Conservation (phyloP, 2,329 filamentous ascomycete species). For the Chaetomium sp. region DNA sequence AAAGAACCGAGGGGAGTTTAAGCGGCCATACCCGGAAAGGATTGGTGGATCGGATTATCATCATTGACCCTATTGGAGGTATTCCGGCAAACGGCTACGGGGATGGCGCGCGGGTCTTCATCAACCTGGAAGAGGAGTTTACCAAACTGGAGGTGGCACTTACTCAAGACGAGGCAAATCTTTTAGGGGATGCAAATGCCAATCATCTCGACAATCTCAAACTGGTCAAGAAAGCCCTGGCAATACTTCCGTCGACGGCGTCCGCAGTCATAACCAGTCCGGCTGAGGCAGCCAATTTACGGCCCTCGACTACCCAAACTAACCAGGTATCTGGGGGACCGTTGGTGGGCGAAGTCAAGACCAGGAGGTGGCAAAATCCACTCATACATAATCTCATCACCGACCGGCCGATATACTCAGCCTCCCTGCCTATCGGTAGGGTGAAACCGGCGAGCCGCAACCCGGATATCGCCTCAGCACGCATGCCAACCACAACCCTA, state of each 20-base stretch:
- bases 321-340: constrained; percentile 34
- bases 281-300: constrained; percentile 64
- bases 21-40: constrained; percentile 40
- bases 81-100: constrained; percentile 62
- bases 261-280: constrained; percentile 88
- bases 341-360: constrained; percentile 47
- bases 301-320: constrained; percentile 29
- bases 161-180: constrained; percentile 14
- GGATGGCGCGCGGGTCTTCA: constrained; percentile 69
- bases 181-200: neutral
- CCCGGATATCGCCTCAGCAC: constrained; percentile 16
- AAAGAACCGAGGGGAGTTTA: constrained; percentile 35
- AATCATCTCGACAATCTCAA: constrained; percentile 64
- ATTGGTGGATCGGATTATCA: constrained; percentile 74
- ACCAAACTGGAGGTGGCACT: constrained; percentile 60
- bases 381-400: constrained; percentile 94
- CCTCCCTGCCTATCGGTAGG: constrained; percentile 72
- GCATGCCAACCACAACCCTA: constrained; percentile 58
- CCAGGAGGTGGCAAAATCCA: constrained; percentile 61
- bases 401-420: constrained; percentile 87
- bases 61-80: constrained; percentile 81
- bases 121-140: constrained; percentile 92
- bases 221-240: constrained; percentile 62
- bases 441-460: constrained; percentile 36
- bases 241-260: constrained; percentile 72